These are phyloP conservation scores for Oryza brachyantha DNA, from an alignment of 176 grass and related monocot genomes.

Conservation along the genomic window DNA sequence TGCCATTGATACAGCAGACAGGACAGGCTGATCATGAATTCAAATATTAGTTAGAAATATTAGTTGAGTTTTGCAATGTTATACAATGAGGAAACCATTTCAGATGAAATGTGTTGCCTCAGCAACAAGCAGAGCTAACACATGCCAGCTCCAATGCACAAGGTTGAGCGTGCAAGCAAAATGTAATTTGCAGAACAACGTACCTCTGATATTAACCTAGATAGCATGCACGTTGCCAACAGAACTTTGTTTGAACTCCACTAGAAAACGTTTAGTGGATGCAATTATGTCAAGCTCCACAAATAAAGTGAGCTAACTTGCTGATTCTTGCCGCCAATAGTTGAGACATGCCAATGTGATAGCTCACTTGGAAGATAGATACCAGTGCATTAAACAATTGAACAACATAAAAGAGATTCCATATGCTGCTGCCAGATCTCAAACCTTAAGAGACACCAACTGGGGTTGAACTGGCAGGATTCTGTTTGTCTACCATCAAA, in stretches of 20 bases:
- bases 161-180: neutral
- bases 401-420: neutral
- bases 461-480: conserved; percentile 9
- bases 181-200: neutral
- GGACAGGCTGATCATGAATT: no score
- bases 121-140: neutral
- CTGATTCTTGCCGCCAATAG: conserved; percentile 22
- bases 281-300: neutral
- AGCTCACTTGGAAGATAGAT: neutral
- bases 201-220: neutral
- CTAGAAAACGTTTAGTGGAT: neutral
- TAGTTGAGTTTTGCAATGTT: neutral
- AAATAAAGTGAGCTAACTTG: neutral
- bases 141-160: conserved; percentile 9
- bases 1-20: no score
- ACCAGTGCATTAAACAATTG: neutral
- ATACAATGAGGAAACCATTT: neutral
- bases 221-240: neutral
- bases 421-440: neutral
- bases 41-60: no score
- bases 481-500: neutral
- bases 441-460: conserved; percentile 15
- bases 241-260: neutral
- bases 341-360: conserved; percentile 15
- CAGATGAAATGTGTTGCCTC: neutral